A percentile compares a stretch with the other conserved stretches of the same genome.
These are phyloP conservation scores for Xylaria longipes DNA, from an alignment of 495 filamentous ascomycete genomes.

Conservation along the genomic window DNA sequence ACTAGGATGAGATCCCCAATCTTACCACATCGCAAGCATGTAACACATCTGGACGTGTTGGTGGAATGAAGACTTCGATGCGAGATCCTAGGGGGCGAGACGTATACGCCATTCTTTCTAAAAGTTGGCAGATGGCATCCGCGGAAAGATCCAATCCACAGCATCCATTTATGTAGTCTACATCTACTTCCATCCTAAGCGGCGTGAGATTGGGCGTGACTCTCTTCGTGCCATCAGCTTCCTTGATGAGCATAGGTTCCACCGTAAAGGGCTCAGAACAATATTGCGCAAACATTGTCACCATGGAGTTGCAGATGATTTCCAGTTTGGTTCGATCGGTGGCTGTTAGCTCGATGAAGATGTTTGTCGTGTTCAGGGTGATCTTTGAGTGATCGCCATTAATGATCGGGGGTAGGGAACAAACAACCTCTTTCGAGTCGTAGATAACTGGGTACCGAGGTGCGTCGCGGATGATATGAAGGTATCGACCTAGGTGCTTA, in stretches of 20 bases:
- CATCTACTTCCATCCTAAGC: conserved; percentile 77
- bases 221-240: conserved; percentile 84
- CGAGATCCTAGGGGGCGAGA: conserved; percentile 68
- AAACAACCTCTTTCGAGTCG: conserved; percentile 84
- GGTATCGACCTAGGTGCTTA: conserved; percentile 69
- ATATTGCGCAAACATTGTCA: conserved; percentile 97
- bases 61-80: conserved; percentile 81
- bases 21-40: conserved; percentile 85
- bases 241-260: conserved; percentile 87
- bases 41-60: conserved; percentile 91
- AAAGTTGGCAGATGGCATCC: conserved; percentile 71
- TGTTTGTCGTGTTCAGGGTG: conserved; percentile 82
- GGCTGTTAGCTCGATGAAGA: conserved; percentile 98
- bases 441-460: conserved; percentile 97
- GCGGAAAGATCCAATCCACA: conserved; percentile 79
- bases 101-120: conserved; percentile 84
- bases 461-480: conserved; percentile 92
- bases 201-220: conserved; percentile 79
- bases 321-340: conserved; percentile 96
- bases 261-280: conserved; percentile 87
- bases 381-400: conserved; percentile 98
- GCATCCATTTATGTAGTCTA: conserved; percentile 91
- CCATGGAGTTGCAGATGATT: conserved; percentile 92
- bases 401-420: conserved; percentile 96
- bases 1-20: neutral